Evolutionary conservation across 2,329 filamentous ascomycete species (phyloP).

Genomic region (Calonectria leucothoes): DNA sequence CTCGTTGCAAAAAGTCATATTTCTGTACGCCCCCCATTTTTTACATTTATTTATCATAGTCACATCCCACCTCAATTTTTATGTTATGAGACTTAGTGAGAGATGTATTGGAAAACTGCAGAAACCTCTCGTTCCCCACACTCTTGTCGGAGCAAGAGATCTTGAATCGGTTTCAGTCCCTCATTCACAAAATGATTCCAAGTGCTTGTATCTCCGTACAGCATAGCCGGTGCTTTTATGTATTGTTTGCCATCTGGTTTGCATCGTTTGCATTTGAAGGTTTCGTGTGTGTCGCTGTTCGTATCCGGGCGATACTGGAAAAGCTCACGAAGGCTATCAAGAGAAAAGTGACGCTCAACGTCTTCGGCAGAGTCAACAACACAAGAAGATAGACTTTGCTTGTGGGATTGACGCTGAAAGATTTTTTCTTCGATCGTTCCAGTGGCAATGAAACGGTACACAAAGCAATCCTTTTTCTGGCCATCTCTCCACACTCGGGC

Average conservation of each 20-base stretch:
- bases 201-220: slow-evolving; percentile 98
- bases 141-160: slow-evolving; percentile 90
- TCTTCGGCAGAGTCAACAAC: slow-evolving; percentile 98
- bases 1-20: too few species aligned
- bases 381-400: slow-evolving; percentile 94
- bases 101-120: slow-evolving; percentile 98
- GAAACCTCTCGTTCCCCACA: slow-evolving; percentile 82
- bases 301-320: slow-evolving; percentile 93
- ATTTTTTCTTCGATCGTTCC: slow-evolving; percentile 99
- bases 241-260: slow-evolving; percentile 87
- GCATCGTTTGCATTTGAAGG: slow-evolving; percentile 98
- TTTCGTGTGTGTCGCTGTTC: slow-evolving; percentile 94
- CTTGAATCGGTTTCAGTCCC: slow-evolving; percentile 85
- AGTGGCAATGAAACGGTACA: slow-evolving; percentile 98
- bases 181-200: slow-evolving; percentile 98
- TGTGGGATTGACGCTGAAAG: slow-evolving; percentile 98
- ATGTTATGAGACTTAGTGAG: slow-evolving; percentile 65
- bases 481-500: slow-evolving; percentile 99
- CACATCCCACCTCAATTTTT: background rate
- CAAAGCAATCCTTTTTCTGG: slow-evolving; percentile 99
- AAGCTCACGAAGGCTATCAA: slow-evolving; percentile 90
- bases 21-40: background rate
- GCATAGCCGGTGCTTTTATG: slow-evolving; percentile 91
- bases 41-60: background rate
- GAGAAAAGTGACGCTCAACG: slow-evolving; percentile 94